Evolutionary conservation across 495 filamentous ascomycete species (phyloP).

Genomic region (Podospora pseudopauciseta): DNA sequence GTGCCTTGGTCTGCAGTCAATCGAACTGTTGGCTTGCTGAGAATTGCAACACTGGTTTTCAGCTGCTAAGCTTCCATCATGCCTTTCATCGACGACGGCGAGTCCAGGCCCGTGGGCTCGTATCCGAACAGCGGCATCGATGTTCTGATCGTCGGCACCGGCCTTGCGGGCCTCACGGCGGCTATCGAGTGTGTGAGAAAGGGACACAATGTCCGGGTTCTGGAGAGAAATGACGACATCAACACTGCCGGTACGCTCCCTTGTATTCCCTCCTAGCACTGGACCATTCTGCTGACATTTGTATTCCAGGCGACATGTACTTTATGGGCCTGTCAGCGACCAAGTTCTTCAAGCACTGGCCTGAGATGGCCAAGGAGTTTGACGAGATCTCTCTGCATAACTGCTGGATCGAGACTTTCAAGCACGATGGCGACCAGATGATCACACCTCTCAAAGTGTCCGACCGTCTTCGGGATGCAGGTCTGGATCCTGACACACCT

Average conservation of each 20-base stretch:
- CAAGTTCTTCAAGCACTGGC: slow-evolving; percentile 54
- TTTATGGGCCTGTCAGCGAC: slow-evolving; percentile 51
- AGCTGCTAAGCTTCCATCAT: slow-evolving; percentile 14
- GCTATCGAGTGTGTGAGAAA: slow-evolving; percentile 63
- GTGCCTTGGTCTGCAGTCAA: background rate
- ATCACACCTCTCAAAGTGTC: slow-evolving; percentile 39
- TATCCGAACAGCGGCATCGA: slow-evolving; percentile 49
- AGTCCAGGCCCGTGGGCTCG: slow-evolving; percentile 37
- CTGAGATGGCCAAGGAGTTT: slow-evolving; percentile 49
- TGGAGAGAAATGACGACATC: slow-evolving; percentile 49
- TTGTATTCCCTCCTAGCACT: background rate
- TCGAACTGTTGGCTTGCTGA: background rate
- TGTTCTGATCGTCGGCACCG: slow-evolving; percentile 60
- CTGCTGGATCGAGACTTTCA: slow-evolving; percentile 50
- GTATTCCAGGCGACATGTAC: slow-evolving; percentile 50
- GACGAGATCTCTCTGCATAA: slow-evolving; percentile 44
- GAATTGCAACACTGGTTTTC: background rate
- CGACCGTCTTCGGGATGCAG: slow-evolving; percentile 36
- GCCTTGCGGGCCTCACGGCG: slow-evolving; percentile 60
- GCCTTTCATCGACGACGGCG: slow-evolving; percentile 28
- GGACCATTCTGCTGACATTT: background rate
- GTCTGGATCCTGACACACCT: slow-evolving; percentile 36
- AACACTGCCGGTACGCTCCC: slow-evolving; percentile 35
- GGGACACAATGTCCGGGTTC: slow-evolving; percentile 56
- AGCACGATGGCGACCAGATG: slow-evolving; percentile 50